Evolutionary conservation across 129 eudicot species (phyloP).

Genomic region (Escallonia herrerae): DNA sequence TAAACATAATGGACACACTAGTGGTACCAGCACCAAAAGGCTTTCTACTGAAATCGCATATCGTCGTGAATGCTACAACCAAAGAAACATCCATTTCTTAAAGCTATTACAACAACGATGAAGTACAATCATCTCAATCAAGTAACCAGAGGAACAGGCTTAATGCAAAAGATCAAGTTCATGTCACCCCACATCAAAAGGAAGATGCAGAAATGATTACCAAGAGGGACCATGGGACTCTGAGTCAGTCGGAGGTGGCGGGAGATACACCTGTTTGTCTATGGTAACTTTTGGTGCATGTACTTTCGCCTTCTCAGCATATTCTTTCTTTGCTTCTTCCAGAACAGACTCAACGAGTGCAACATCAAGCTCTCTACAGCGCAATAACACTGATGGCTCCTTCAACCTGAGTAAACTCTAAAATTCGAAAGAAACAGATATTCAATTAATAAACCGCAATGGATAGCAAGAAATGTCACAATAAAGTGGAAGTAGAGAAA

Average conservation of each 20-base stretch:
- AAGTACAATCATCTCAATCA: background rate
- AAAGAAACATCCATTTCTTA: too few species aligned
- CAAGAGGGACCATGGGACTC: conserved; percentile 57
- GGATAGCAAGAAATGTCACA: background rate
- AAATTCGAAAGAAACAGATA: conserved; percentile 2
- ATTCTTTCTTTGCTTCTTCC: conserved; percentile 52
- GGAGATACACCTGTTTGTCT: conserved; percentile 52
- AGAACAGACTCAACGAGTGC: conserved; percentile 45
- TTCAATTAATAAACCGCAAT: background rate
- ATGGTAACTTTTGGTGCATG: conserved; percentile 35
- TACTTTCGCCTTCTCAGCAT: conserved; percentile 42
- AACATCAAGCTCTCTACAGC: conserved; percentile 53
- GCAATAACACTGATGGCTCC: conserved; percentile 59
- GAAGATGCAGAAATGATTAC: conserved; percentile 19
- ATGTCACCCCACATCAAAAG: background rate
- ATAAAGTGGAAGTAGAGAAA: background rate
- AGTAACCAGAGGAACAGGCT: background rate
- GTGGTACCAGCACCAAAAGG: too few species aligned
- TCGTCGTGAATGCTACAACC: too few species aligned
- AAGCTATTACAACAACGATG: too few species aligned
- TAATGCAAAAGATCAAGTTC: background rate
- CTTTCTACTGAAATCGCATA: too few species aligned
- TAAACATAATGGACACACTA: too few species aligned
- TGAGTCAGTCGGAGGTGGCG: conserved; percentile 47
- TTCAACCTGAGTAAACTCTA: conserved; percentile 58